Evolutionary conservation across 441 rosid species (phyloP), one percentile per base, ranked within the genome.

Genomic region (Aleurites moluccanus): DNA sequence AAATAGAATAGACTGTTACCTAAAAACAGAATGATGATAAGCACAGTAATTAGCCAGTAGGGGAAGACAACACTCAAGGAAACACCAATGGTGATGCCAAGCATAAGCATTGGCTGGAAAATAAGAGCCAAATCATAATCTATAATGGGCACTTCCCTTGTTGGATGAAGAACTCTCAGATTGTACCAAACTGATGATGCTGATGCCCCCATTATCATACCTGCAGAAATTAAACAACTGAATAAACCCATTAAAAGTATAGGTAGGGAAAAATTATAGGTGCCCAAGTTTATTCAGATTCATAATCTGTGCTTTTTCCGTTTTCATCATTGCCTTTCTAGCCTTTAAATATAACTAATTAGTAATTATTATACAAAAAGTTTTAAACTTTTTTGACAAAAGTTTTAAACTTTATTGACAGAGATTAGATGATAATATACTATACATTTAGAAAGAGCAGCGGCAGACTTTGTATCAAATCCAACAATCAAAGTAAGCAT

Each of bases 201-300:
- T 10, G 99, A 92, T 74, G 99, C 99, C 66, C 90, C 97, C 98
- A 92, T 94, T 68, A 94, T 94, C 98, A 94, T 94, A 71, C 94
- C 94, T 90, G 77, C 78, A 83, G 14, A 53, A n/a, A 60, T 35
- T 10, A 5, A 9, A 56, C 47, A 10, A 47, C 11, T 6, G 21
- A 70, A 23, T 23, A 25, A 21, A 50, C 23, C 14, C 60, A 33
- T 23, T 1, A 28, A 47, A 44, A 57, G 35, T 52, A 47, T 8
- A 10, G 9, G 18, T 27, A 13, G 27, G 23, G 23, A 52, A 16
- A 52, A 18, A 53, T 18, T 35, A 4, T 4, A 35, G 38, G 6
- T 35, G 38, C 38, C 38, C 38, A 53, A 53, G 2, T 53, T 53
- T 11, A 11, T 45, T 49, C 1, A 49, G 18, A 69, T 52, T 69